These are phyloP conservation scores for Lagenaria siceraria DNA, from an alignment of 306 rosid species.

Conservation along the genomic window DNA sequence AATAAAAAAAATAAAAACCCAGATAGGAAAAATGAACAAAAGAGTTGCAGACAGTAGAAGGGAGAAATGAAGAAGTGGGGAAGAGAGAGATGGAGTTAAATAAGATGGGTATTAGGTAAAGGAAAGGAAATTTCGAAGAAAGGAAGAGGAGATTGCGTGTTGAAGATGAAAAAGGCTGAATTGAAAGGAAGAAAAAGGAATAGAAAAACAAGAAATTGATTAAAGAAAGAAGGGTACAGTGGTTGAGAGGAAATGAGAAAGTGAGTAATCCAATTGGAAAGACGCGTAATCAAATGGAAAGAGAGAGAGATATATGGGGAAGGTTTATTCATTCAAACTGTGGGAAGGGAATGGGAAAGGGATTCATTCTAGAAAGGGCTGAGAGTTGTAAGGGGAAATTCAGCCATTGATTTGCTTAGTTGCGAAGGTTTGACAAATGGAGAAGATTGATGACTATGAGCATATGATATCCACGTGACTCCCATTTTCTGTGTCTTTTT, in stretches of 20 bases:
- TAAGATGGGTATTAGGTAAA: background rate
- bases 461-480: background rate
- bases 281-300: background rate
- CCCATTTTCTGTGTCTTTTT: too few relatives aligned
- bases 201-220: background rate
- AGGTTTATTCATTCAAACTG: background rate
- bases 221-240: background rate
- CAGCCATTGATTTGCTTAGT: background rate
- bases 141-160: slow-evolving; percentile 28
- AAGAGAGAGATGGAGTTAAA: background rate
- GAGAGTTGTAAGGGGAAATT: background rate
- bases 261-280: background rate
- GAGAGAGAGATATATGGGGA: background rate
- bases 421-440: background rate
- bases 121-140: slow-evolving; percentile 24
- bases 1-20: background rate
- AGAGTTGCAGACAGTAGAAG: too few relatives aligned
- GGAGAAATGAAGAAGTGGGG: background rate
- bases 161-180: background rate
- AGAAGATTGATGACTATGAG: too few relatives aligned
- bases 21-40: background rate
- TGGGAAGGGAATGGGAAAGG: too few relatives aligned
- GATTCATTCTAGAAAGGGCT: background rate
- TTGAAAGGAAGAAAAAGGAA: background rate
- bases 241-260: background rate